Conservation (phyloP, 2,329 filamentous ascomycete genomes). For the Arachnopeziza araneosa region DNA sequence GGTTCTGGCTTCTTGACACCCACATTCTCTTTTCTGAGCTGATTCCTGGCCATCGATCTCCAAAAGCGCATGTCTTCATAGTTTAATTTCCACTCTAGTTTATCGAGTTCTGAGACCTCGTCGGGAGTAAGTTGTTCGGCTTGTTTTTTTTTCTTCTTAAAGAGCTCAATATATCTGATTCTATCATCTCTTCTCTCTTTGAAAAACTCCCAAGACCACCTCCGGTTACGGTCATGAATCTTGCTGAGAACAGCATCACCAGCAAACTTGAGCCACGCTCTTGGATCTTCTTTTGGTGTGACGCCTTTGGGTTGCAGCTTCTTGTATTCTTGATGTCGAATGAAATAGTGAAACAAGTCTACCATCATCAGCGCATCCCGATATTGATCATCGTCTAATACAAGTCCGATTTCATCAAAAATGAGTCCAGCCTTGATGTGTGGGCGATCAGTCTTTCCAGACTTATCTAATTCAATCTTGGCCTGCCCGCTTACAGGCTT, state of each 20-base stretch:
- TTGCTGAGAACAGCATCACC: slow-evolving; percentile 84
- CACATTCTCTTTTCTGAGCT: slow-evolving; percentile 91
- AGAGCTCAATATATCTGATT: slow-evolving; percentile 81
- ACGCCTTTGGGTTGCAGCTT: slow-evolving; percentile 79
- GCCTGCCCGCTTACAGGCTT: slow-evolving; percentile 94
- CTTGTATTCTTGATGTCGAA: slow-evolving; percentile 95
- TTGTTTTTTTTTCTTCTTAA: slow-evolving; percentile 81
- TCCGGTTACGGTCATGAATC: slow-evolving; percentile 88
- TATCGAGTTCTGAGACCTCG: slow-evolving; percentile 67
- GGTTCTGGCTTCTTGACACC: slow-evolving; percentile 69
- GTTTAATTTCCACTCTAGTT: slow-evolving; percentile 77
- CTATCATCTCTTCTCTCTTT: slow-evolving; percentile 88
- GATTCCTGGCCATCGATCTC: slow-evolving; percentile 88
- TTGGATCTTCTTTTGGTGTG: slow-evolving; percentile 80
- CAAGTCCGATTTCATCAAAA: slow-evolving; percentile 95
- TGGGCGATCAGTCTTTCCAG: slow-evolving; percentile 68
- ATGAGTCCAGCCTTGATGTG: slow-evolving; percentile 87
- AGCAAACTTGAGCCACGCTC: slow-evolving; percentile 89
- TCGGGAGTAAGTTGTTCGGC: slow-evolving; percentile 61
- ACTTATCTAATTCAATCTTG: slow-evolving; percentile 93
- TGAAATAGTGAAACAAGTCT: slow-evolving; percentile 97
- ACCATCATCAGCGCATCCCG: slow-evolving; percentile 97
- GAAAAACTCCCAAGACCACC: slow-evolving; percentile 96
- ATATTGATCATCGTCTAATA: slow-evolving; percentile 97
- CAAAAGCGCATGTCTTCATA: slow-evolving; percentile 98